phyloP scores from a whole-genome alignment of 2,329 filamentous ascomycete species.

The Lachnellula arida region DNA sequence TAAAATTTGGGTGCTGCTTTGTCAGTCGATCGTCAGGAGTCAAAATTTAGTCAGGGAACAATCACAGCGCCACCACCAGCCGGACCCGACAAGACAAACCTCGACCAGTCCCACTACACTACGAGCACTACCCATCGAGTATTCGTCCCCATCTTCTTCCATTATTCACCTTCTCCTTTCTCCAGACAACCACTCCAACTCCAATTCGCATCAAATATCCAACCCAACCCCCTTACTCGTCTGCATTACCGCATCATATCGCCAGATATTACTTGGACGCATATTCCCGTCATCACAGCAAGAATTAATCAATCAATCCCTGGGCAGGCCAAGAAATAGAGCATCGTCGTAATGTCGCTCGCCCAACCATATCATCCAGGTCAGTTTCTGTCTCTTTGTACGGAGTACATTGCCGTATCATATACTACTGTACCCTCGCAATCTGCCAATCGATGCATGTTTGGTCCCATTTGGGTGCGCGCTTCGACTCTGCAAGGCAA shows the following conservation, averaged over 20 bases:
- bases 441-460: neutral
- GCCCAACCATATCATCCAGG: conserved; percentile 28
- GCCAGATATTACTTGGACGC: neutral
- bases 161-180: too few species aligned
- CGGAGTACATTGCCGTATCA: neutral
- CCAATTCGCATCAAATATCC: neutral
- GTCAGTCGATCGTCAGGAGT: too few species aligned
- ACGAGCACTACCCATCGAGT: too few species aligned
- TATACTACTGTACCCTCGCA: conserved; percentile 17
- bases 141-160: too few species aligned
- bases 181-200: conserved; percentile 1
- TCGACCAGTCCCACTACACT: neutral
- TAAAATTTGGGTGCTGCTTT: too few species aligned
- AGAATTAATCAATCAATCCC: conserved; percentile 6
- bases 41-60: too few species aligned
- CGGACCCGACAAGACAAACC: neutral
- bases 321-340: neutral
- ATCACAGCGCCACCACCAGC: too few species aligned
- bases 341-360: conserved; percentile 28
- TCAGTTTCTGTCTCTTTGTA: conserved; percentile 18
- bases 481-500: conserved; percentile 18
- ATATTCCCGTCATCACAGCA: neutral
- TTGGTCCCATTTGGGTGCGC: conserved; percentile 6
- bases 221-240: neutral
- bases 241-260: neutral